Conservation (phyloP, 805 yeast genomes). For the Monosporozyma aquatica region DNA sequence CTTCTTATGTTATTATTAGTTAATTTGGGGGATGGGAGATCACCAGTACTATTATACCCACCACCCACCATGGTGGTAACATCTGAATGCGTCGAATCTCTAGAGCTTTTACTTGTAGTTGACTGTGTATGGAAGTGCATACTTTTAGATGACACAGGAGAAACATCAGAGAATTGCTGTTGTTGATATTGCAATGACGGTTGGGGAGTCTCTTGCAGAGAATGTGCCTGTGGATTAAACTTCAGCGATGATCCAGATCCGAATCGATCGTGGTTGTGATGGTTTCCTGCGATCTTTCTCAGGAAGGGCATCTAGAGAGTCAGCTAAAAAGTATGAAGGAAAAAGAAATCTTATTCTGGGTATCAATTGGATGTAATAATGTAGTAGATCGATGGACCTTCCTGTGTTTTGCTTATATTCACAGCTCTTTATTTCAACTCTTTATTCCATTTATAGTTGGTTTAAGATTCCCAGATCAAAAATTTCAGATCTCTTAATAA, state of each 20-base stretch:
- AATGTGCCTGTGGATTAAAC: background rate
- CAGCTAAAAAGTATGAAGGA: no score
- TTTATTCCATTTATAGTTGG: no score
- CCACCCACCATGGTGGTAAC: background rate
- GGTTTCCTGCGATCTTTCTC: slow-evolving; percentile 19
- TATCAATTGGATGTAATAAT: no score
- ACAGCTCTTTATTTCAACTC: no score
- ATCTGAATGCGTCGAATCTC: background rate
- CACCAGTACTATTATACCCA: background rate
- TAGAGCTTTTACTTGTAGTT: background rate
- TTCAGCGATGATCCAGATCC: slow-evolving; percentile 20
- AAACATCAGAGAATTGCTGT: background rate
- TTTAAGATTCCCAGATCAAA: no score
- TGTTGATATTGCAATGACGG: background rate
- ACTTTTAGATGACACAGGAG: background rate
- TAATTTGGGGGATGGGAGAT: background rate
- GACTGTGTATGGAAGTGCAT: background rate
- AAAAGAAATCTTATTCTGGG: no score
- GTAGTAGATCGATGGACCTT: no score
- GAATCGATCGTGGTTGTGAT: slow-evolving; percentile 18
- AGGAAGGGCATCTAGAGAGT: slow-evolving; percentile 23
- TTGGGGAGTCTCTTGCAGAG: no score
- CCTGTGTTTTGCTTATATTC: no score
- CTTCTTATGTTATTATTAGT: background rate
- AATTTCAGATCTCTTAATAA: no score